These are phyloP conservation scores for Macrophomina tecta DNA, from an alignment of 2,329 filamentous ascomycete genomes.

Conservation along the genomic window DNA sequence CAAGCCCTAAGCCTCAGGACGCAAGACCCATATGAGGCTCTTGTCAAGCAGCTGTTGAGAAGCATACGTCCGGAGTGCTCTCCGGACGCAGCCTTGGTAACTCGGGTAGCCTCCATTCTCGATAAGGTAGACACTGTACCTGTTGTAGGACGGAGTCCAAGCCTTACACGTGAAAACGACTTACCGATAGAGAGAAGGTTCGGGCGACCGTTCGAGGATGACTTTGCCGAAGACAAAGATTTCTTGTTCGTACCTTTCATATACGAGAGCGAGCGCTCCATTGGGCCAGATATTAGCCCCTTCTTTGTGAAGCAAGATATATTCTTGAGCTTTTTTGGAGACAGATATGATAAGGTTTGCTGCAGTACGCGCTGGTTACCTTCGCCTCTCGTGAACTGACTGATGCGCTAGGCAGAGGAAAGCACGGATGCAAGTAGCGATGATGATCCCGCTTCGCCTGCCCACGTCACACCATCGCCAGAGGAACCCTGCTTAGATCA, in stretches of 20 bases:
- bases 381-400: too few species aligned
- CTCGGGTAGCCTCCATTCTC: not conserved
- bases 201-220: conserved; percentile 4
- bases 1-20: not conserved
- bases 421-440: too few species aligned
- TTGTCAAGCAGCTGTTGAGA: not conserved
- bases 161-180: too few species aligned
- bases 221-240: not conserved
- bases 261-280: not conserved
- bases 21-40: not conserved
- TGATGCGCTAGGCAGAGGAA: too few species aligned
- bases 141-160: too few species aligned
- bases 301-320: conserved; percentile 7
- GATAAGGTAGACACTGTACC: not conserved
- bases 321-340: not conserved
- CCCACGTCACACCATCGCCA: too few species aligned
- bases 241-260: not conserved
- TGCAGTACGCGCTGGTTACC: too few species aligned
- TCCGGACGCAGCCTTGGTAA: not conserved
- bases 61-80: not conserved
- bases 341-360: too few species aligned
- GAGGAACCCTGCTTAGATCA: too few species aligned
- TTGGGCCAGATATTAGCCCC: not conserved
- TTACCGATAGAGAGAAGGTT: not conserved
- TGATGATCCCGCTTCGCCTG: too few species aligned